phyloP scores from a whole-genome alignment of 2,329 filamentous ascomycete genomes.

The Falciphora oryzae region DNA sequence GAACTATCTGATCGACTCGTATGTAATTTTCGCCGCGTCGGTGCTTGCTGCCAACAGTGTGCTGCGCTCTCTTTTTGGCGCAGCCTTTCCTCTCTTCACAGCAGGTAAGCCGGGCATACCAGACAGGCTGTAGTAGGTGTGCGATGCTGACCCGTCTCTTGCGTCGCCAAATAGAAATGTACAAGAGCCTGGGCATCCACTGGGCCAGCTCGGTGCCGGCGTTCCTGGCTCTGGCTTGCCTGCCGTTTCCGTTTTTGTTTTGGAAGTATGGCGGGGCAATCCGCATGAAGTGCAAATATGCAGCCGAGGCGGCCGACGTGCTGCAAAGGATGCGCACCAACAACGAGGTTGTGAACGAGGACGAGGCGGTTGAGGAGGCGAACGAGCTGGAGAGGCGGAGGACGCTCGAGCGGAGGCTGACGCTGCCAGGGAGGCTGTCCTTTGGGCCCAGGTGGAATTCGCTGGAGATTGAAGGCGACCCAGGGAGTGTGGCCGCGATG shows the following conservation, averaged over 20 bases:
- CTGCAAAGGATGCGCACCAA: slow-evolving; percentile 38
- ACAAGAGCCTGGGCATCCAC: slow-evolving; percentile 58
- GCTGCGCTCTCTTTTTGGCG: slow-evolving; percentile 65
- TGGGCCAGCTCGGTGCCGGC: slow-evolving; percentile 71
- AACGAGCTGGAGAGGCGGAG: slow-evolving; percentile 16
- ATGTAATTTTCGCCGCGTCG: slow-evolving; percentile 71
- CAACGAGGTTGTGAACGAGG: slow-evolving; percentile 22
- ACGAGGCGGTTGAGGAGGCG: slow-evolving; percentile 21
- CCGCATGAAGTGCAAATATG: slow-evolving; percentile 62
- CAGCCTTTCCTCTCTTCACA: slow-evolving; percentile 69
- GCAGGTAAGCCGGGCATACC: slow-evolving; percentile 22
- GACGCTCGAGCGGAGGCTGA: neutral
- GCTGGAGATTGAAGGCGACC: neutral
- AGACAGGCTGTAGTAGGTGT: neutral
- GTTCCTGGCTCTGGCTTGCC: slow-evolving; percentile 65
- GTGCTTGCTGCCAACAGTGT: slow-evolving; percentile 69
- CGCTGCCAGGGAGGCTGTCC: neutral
- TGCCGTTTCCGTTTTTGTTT: slow-evolving; percentile 72
- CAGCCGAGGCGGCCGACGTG: slow-evolving; percentile 59
- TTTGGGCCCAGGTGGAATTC: neutral
- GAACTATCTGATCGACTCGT: slow-evolving; percentile 64
- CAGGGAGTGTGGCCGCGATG: neutral
- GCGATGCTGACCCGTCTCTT: neutral
- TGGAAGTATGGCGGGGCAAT: slow-evolving; percentile 64
- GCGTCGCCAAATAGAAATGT: slow-evolving; percentile 35